Base-by-base conservation (phyloP, 495 filamentous ascomycete genomes). In the Penicillium soppii region DNA sequence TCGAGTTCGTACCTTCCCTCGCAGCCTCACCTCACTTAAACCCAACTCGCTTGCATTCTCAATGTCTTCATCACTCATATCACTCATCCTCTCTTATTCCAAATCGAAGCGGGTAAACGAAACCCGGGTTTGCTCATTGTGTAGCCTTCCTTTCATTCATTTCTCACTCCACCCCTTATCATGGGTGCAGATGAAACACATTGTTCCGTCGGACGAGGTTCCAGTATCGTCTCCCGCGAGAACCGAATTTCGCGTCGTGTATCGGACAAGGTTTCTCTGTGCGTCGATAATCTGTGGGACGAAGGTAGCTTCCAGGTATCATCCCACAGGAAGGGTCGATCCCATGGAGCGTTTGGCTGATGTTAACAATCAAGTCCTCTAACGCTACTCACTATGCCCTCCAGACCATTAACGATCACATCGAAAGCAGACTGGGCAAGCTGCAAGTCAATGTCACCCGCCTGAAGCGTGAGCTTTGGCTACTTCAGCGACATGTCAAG, bases 401-500 rank as follows among this genome's bases (percentile, higher is more conserved):
- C 10, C 44, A 62, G 15, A 30, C 42, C 17, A 47, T 47, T 15
- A 67, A 62, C 47, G 61, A 69, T 40, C 26, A 59, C 17, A 50
- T 61, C n/a, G 54, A 64, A 22, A 35, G 20, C 21, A 59, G 49
- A 29, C 47, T 72, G 19, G 27, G 30, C 19, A 53, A 62, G 40
- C 20, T 72, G 16, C 54, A 56, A 20, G 52, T 17, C 12, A 60
- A 62, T 29, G 37, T 55, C 1, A 12, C 35, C n/a, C 56, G 53
- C 17, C 65, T 72, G 23, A 53, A 68, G 32, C 49, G 54, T 10
- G 68, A 70, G 26, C 37, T 68, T 13, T 50, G 50, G 15, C 54
- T 57, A 16, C 64, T 74, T 16, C 53, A 67, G 25, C 63, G 50
- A 5, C 66, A 68, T 40, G 21, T 73, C 47, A 59, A 58, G 15